Conservation (phyloP, 1,284 basidiomycete species). For the Ganoderma resinaceum region DNA sequence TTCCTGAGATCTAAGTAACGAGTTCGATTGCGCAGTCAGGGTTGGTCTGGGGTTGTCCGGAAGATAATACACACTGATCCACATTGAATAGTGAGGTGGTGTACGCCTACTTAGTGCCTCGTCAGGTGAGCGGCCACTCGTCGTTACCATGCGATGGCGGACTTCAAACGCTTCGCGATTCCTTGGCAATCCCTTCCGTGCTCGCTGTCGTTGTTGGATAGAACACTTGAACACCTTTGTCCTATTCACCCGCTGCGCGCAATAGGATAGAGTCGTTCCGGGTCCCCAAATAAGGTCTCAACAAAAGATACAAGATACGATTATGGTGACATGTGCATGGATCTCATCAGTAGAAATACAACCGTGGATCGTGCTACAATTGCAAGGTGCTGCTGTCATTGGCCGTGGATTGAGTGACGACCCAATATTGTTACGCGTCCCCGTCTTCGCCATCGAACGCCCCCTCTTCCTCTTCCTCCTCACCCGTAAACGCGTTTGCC, state of each 20-base stretch:
- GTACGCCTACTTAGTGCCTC: neutral
- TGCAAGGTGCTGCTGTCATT: neutral
- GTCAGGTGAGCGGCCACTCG: constrained; percentile 1
- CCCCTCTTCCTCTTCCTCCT: constrained; percentile 62
- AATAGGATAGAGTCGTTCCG: neutral
- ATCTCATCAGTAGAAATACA: constrained; percentile 28
- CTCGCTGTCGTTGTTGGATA: neutral
- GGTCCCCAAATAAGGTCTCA: neutral
- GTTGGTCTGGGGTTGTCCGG: constrained; percentile 9
- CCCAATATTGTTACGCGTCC: constrained; percentile 36
- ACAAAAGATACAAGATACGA: neutral
- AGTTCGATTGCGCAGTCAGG: constrained; percentile 5
- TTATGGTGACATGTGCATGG: constrained; percentile 10
- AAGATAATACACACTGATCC: constrained; percentile 3
- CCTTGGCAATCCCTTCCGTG: neutral
- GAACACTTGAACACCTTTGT: neutral
- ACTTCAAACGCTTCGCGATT: neutral
- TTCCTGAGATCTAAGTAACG: neutral
- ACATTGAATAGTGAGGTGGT: no score
- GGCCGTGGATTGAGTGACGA: neutral
- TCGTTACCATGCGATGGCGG: constrained; percentile 5
- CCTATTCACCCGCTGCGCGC: neutral
- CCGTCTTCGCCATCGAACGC: constrained; percentile 59
- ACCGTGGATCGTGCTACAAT: constrained; percentile 16
- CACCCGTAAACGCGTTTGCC: constrained; percentile 79